phyloP scores from a whole-genome alignment of 2,329 filamentous ascomycete genomes.

The Xylariaceae sp. region DNA sequence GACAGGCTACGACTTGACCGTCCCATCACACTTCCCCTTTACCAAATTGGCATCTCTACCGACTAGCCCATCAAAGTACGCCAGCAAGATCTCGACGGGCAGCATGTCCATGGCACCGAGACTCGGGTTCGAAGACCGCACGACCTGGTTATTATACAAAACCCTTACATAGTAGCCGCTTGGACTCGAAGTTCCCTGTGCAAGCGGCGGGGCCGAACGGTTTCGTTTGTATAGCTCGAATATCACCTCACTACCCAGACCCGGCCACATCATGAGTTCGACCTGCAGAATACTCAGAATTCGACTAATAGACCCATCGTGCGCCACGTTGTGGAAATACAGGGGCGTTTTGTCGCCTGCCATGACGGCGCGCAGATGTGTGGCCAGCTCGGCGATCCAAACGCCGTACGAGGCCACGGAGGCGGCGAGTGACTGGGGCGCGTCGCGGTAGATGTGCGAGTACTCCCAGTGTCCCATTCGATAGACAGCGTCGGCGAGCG shows the following conservation, averaged over 20 bases:
- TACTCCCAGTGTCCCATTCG: conserved; percentile 78
- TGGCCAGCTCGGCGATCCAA: conserved; percentile 66
- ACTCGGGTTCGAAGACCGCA: conserved; percentile 62
- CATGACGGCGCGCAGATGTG: conserved; percentile 55
- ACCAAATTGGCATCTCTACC: conserved; percentile 47
- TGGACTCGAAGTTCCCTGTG: conserved; percentile 12
- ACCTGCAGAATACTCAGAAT: conserved; percentile 66
- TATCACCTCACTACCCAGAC: conserved; percentile 73
- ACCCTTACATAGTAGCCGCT: conserved; percentile 55
- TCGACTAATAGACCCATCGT: conserved; percentile 67
- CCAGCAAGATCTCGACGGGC: conserved; percentile 57
- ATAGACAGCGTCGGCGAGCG: conserved; percentile 64
- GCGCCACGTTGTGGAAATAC: conserved; percentile 74
- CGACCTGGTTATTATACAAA: conserved; percentile 62
- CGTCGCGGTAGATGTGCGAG: conserved; percentile 68
- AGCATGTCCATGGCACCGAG: conserved; percentile 69
- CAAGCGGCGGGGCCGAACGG: not conserved
- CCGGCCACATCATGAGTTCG: conserved; percentile 76
- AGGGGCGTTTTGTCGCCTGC: conserved; percentile 35
- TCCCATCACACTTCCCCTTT: conserved; percentile 32
- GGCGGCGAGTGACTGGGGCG: conserved; percentile 55
- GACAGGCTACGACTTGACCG: conserved; percentile 1
- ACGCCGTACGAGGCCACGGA: conserved; percentile 62
- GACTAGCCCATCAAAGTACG: conserved; percentile 66
- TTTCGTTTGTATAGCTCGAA: conserved; percentile 60